Evolutionary conservation across 169 alveolate genomes (phyloP).

Genomic region (Theileria annulata): DNA sequence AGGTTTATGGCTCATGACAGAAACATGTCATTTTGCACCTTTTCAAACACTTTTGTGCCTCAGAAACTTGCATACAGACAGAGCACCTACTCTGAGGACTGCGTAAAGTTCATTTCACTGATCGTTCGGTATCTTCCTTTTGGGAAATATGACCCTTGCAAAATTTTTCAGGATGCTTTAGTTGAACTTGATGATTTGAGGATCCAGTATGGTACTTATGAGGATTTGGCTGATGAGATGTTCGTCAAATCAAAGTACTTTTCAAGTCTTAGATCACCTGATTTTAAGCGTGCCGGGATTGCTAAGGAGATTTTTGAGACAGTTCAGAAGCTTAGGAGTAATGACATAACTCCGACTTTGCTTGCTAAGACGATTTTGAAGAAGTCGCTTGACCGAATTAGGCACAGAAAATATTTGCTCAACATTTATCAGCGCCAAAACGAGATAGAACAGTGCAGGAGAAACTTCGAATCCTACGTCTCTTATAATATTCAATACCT

Average conservation of each 20-base stretch:
- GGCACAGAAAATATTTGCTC: constrained; percentile 65
- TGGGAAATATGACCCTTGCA: constrained; percentile 64
- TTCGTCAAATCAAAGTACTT: constrained; percentile 26
- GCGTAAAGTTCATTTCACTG: constrained; percentile 66
- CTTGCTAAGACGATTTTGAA: constrained; percentile 50
- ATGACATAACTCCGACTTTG: constrained; percentile 52
- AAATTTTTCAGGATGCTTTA: constrained; percentile 58
- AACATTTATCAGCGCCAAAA: constrained; percentile 68
- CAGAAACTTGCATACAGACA: constrained; percentile 77
- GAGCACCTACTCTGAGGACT: constrained; percentile 68
- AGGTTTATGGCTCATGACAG: constrained; percentile 72
- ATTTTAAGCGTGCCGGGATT: constrained; percentile 28
- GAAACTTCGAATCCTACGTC: constrained; percentile 43
- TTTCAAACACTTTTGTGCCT: constrained; percentile 79
- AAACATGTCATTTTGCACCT: constrained; percentile 76
- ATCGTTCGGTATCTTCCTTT: constrained; percentile 59
- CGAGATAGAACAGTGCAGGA: constrained; percentile 62
- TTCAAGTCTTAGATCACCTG: constrained; percentile 27
- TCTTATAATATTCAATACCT: constrained; percentile 47
- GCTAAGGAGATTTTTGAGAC: constrained; percentile 43
- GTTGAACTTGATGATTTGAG: constrained; percentile 29
- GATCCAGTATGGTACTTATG: constrained; percentile 46
- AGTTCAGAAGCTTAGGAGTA: constrained; percentile 38
- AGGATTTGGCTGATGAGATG: constrained; percentile 27
- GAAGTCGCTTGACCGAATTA: constrained; percentile 61